These are phyloP conservation scores for Cordyceps cicadae DNA, from an alignment of 2,329 filamentous ascomycete species.

Conservation along the genomic window DNA sequence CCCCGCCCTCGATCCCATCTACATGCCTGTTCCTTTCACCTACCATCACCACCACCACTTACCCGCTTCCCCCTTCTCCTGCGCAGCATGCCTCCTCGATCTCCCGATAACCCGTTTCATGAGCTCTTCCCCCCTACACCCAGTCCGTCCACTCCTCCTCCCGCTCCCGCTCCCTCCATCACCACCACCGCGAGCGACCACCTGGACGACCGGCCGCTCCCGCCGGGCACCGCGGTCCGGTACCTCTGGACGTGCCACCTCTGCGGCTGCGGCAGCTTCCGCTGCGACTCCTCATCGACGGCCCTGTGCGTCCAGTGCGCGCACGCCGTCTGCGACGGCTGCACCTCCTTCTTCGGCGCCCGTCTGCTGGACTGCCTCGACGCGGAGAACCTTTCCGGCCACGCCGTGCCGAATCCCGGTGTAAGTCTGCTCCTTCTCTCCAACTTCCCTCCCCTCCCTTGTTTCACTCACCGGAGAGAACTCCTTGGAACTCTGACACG, in stretches of 20 bases:
- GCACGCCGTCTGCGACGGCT: constrained; percentile 1
- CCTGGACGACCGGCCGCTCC: background rate
- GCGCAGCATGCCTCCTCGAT: background rate
- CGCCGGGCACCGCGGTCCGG: background rate
- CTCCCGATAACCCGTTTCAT: background rate
- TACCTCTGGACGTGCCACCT: constrained; percentile 7
- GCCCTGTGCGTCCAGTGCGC: constrained; percentile 4
- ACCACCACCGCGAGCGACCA: too few relatives aligned
- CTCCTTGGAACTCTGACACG: too few relatives aligned
- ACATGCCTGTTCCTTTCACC: background rate
- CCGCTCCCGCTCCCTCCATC: background rate
- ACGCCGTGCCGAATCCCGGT: background rate
- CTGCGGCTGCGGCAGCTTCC: constrained; percentile 7
- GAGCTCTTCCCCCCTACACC: background rate
- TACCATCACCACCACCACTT: background rate
- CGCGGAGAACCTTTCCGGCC: background rate
- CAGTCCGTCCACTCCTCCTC: background rate
- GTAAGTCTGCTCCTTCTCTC: background rate
- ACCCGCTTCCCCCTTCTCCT: background rate
- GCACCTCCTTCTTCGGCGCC: background rate
- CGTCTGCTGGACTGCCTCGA: constrained; percentile 1
- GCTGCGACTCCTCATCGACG: background rate
- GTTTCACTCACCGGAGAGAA: too few relatives aligned
- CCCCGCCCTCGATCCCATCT: background rate
- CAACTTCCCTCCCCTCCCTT: background rate